These are phyloP conservation scores for Beauveria medogensis DNA, from an alignment of 2,329 filamentous ascomycete genomes.

Conservation along the genomic window DNA sequence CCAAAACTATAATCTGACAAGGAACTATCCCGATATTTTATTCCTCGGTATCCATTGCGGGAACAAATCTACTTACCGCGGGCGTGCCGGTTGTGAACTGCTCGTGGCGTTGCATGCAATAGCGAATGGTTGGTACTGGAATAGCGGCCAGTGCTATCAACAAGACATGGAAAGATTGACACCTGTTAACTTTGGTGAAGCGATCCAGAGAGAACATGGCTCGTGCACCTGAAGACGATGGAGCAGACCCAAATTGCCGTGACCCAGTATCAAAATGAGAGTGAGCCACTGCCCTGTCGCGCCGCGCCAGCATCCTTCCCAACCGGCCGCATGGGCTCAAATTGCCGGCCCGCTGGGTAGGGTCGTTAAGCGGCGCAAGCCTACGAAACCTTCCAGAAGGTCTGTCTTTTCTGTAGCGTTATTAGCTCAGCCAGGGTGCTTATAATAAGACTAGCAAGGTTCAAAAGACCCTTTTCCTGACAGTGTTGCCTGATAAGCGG, in stretches of 20 bases:
- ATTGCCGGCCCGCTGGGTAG: constrained; percentile 11
- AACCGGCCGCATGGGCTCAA: constrained; percentile 6
- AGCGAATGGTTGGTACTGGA: background rate
- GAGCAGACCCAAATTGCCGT: constrained; percentile 1
- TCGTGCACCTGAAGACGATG: background rate
- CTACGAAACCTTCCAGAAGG: constrained; percentile 17
- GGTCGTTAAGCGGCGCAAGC: constrained; percentile 10
- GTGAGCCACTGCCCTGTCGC: background rate
- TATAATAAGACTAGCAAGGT: background rate
- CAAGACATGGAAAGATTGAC: background rate
- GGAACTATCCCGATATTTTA: background rate
- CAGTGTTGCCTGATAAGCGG: constrained; percentile 1
- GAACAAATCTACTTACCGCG: constrained; percentile 1
- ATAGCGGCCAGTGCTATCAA: background rate
- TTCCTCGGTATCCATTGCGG: background rate
- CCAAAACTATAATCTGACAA: background rate
- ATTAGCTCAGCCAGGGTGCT: constrained; percentile 11
- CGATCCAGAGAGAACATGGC: background rate
- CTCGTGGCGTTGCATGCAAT: too few relatives aligned
- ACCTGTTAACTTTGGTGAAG: background rate
- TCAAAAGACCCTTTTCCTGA: background rate
- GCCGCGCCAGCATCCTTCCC: background rate
- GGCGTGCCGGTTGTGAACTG: background rate
- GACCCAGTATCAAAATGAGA: background rate
- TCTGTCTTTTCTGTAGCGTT: constrained; percentile 10